Evolutionary conservation across 441 rosid species (phyloP).

Genomic region (Aleurites moluccanus): DNA sequence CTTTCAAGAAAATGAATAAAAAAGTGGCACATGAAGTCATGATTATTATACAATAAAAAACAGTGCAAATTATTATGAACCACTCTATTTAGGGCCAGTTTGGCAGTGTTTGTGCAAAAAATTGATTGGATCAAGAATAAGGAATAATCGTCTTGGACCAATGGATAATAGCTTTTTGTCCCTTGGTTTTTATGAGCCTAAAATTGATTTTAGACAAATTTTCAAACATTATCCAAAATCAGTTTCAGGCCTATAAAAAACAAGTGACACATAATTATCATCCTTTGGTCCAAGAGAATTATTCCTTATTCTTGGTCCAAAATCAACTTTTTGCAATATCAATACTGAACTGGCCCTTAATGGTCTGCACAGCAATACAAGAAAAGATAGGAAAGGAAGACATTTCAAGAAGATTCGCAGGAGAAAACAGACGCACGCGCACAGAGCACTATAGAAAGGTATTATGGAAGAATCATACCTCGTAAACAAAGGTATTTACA

Average conservation of each 20-base stretch:
- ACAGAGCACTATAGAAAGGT: background rate
- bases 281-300: too few species aligned
- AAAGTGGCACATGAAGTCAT: background rate
- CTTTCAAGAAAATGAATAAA: background rate
- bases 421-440: background rate
- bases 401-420: background rate
- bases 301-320: too few species aligned
- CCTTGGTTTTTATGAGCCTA: too few species aligned
- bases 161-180: too few species aligned
- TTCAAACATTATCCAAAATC: too few species aligned
- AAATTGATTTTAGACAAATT: too few species aligned
- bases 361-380: background rate
- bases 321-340: too few species aligned
- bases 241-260: too few species aligned
- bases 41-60: constrained; percentile 4
- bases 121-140: too few species aligned
- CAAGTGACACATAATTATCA: too few species aligned
- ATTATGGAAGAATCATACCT: constrained; percentile 53
- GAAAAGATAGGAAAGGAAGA: background rate
- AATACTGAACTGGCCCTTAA: background rate
- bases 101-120: too few species aligned
- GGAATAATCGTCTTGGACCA: too few species aligned
- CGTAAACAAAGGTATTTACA: constrained; percentile 83
- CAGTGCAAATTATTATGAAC: background rate
- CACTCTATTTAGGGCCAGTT: background rate